Evolutionary conservation across 2,329 filamentous ascomycete species (phyloP).

Genomic region (Pseudogymnoascus sp.): DNA sequence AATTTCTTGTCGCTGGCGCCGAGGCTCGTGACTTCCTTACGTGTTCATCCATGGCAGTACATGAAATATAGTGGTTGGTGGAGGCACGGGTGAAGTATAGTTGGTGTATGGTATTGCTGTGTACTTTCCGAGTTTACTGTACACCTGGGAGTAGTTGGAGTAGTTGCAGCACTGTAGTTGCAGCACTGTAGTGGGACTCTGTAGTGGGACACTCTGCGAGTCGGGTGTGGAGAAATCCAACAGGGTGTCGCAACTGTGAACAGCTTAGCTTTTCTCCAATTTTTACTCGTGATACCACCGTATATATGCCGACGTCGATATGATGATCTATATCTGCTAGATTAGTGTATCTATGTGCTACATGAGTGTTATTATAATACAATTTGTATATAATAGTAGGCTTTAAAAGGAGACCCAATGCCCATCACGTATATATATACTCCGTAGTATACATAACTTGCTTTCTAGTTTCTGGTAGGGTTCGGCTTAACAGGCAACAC

Average conservation of each 20-base stretch:
- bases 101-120: neutral
- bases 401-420: neutral
- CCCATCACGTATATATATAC: neutral
- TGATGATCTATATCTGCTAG: neutral
- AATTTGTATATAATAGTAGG: neutral
- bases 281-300: neutral
- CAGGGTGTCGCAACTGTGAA: neutral
- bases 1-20: conserved; percentile 3
- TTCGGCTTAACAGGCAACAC: neutral
- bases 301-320: neutral
- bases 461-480: neutral
- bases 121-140: too few species aligned
- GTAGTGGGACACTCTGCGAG: neutral
- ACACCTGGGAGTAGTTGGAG: too few species aligned
- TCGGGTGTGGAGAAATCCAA: neutral
- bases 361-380: neutral
- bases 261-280: neutral
- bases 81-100: neutral
- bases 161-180: too few species aligned
- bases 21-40: neutral
- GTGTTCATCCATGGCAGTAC: neutral
- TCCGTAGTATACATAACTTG: neutral
- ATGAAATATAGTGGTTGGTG: neutral
- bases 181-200: too few species aligned
- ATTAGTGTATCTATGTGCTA: neutral